These are phyloP conservation scores for Dioscorea cayenensis DNA, from an alignment of 116 monocot species.

Conservation along the genomic window DNA sequence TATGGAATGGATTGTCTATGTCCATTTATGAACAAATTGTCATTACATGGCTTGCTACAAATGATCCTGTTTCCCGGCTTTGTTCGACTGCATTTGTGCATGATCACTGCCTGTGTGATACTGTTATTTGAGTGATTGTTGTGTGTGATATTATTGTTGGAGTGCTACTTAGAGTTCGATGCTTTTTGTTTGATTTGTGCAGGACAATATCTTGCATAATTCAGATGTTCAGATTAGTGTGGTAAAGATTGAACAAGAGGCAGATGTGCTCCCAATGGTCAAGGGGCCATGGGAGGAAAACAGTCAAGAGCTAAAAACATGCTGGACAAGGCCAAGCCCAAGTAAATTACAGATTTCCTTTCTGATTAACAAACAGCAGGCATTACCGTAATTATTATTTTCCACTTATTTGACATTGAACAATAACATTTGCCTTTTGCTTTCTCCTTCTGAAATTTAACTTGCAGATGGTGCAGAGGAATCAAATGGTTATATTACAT, in stretches of 20 bases:
- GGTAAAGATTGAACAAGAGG: constrained; percentile 30
- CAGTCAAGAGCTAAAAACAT: constrained; percentile 36
- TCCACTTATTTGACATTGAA: neutral
- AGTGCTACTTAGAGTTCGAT: neutral
- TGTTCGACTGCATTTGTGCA: neutral
- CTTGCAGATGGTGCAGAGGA: constrained; percentile 24
- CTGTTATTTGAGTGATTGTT: neutral
- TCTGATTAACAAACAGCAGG: neutral
- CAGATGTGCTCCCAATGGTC: neutral
- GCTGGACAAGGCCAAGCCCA: constrained; percentile 56
- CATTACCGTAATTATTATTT: no score
- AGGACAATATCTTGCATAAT: constrained; percentile 25
- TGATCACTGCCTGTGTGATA: neutral
- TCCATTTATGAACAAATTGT: no score
- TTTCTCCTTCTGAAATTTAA: constrained; percentile 1
- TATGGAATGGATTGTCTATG: no score
- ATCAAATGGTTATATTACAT: constrained; percentile 72
- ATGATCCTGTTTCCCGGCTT: neutral
- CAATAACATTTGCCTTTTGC: neutral
- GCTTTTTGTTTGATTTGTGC: neutral
- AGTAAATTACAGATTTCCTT: constrained; percentile 22
- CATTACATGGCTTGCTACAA: neutral
- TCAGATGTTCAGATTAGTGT: constrained; percentile 25
- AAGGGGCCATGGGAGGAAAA: constrained; percentile 37
- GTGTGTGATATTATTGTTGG: no score